A percentile compares a stretch with the other conserved stretches of the same genome.
Conservation (phyloP, 805 yeast species). For the Nakazawaea ishiwadae region DNA sequence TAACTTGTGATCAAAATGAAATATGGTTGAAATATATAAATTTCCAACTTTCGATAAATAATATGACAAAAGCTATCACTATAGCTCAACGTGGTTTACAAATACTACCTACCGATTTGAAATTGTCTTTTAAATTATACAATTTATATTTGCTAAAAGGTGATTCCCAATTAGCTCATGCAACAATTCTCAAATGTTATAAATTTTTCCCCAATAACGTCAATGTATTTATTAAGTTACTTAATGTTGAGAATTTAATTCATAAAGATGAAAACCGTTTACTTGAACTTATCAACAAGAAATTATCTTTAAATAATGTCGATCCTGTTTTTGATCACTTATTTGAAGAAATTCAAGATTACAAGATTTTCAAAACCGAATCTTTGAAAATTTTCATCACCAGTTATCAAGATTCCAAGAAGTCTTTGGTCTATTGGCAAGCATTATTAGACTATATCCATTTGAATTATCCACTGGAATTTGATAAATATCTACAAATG, state of each 20-base stretch:
- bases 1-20: constrained; percentile 37
- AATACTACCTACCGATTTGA: constrained; percentile 22
- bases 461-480: background rate
- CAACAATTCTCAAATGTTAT: constrained; percentile 20
- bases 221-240: constrained; percentile 35
- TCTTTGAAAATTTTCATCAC: constrained; percentile 21
- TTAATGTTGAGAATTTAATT: constrained; percentile 35
- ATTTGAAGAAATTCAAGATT: constrained; percentile 29
- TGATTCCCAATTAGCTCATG: constrained; percentile 33
- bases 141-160: constrained; percentile 38
- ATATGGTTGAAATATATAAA: constrained; percentile 50
- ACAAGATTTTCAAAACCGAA: constrained; percentile 18
- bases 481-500: background rate
- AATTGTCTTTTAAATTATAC: constrained; percentile 33
- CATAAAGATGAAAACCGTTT: constrained; percentile 14
- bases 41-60: constrained; percentile 34
- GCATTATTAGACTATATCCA: constrained; percentile 13
- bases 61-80: constrained; percentile 32
- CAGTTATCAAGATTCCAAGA: constrained; percentile 16
- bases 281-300: background rate
- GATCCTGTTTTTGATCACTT: constrained; percentile 29
- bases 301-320: constrained; percentile 9
- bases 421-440: constrained; percentile 20
- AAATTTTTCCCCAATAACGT: constrained; percentile 28
- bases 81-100: constrained; percentile 7